These are phyloP conservation scores for Dendrostoma leiphaemia DNA, from an alignment of 2,329 filamentous ascomycete species.

Conservation along the genomic window DNA sequence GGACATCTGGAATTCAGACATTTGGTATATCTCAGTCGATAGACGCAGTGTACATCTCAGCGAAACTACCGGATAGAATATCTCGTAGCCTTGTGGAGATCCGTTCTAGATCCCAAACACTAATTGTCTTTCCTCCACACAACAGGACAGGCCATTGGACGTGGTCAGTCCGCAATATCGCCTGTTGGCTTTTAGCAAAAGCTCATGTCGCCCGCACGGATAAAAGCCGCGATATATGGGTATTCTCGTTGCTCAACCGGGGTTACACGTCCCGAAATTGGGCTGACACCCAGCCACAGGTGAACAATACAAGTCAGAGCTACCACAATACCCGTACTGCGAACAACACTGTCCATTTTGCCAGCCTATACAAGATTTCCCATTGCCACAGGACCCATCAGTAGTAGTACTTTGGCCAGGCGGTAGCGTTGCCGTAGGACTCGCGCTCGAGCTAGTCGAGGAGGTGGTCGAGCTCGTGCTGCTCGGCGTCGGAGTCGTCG, in stretches of 20 bases:
- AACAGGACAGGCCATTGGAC: too few relatives aligned
- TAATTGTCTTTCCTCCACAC: too few relatives aligned
- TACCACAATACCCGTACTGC: slow-evolving; percentile 12
- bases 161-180: too few relatives aligned
- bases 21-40: too few relatives aligned
- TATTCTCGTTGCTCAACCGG: background rate
- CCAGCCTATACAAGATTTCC: slow-evolving; percentile 10
- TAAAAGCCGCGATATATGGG: too few relatives aligned
- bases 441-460: slow-evolving; percentile 1
- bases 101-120: too few relatives aligned
- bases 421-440: background rate
- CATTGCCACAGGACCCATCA: slow-evolving; percentile 6
- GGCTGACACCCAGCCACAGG: slow-evolving; percentile 5
- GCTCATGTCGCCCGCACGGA: too few relatives aligned
- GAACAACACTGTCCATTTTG: slow-evolving; percentile 9
- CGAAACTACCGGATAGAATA: too few relatives aligned
- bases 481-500: background rate
- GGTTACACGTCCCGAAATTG: slow-evolving; percentile 7
- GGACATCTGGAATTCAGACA: too few relatives aligned
- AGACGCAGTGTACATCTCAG: too few relatives aligned
- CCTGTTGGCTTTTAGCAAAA: too few relatives aligned
- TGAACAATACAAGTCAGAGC: slow-evolving; percentile 2
- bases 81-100: too few relatives aligned
- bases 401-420: slow-evolving; percentile 3
- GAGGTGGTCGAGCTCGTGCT: background rate